phyloP scores from a whole-genome alignment of 108 stramenopile genomes.

The Skeletonema costatum region DNA sequence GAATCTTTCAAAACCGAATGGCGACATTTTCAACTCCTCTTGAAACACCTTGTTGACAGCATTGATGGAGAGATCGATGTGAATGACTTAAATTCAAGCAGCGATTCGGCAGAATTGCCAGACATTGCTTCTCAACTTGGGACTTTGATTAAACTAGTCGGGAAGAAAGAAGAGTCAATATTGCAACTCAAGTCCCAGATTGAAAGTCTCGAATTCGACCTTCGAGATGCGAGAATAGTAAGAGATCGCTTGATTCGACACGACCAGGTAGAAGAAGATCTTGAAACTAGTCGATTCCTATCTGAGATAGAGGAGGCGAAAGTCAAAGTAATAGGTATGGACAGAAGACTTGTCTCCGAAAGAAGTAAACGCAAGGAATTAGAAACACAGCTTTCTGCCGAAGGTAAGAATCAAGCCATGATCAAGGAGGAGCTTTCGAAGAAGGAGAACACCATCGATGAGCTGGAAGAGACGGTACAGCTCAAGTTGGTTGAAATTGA shows the following conservation, averaged over 20 bases:
- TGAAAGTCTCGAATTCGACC: not conserved
- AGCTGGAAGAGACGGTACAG: constrained; percentile 1
- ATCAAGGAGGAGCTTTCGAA: constrained; percentile 6
- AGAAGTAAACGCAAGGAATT: not conserved
- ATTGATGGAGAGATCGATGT: not conserved
- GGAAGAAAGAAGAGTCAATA: constrained; percentile 18
- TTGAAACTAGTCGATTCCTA: constrained; percentile 6
- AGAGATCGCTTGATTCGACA: not conserved
- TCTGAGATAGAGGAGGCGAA: constrained; percentile 21
- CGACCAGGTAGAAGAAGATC: not conserved
- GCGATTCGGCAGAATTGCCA: constrained; percentile 3
- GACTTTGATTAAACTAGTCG: constrained; percentile 1
- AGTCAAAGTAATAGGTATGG: constrained; percentile 7
- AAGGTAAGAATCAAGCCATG: not conserved
- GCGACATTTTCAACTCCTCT: constrained; percentile 7
- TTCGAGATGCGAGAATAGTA: not conserved
- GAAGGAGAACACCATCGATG: not conserved
- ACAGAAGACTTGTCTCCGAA: not conserved
- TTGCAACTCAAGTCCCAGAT: constrained; percentile 3
- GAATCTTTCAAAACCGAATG: constrained; percentile 13
- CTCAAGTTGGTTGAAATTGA: not conserved
- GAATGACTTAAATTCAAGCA: not conserved
- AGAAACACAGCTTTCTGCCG: constrained; percentile 6
- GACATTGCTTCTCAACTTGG: constrained; percentile 14
- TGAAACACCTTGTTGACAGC: not conserved